Base-by-base conservation (phyloP, 2,329 filamentous ascomycete species). In the Aureobasidium mangrovei region DNA sequence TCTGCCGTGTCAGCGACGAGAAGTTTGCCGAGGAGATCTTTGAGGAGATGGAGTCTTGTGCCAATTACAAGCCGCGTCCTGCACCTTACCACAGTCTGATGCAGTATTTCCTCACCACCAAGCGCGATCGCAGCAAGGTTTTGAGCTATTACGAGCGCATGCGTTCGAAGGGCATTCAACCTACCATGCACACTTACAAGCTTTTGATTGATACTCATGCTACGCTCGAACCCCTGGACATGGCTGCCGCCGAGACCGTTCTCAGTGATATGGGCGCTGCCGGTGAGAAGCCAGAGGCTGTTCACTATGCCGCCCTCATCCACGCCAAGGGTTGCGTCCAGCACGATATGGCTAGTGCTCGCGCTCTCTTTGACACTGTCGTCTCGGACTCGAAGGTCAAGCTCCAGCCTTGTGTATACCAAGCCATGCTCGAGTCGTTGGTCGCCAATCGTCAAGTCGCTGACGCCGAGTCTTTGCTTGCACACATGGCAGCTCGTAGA, bases 11-110 rank as follows among this genome's bases (percentile, higher is more conserved):
- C 54, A 95, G 90, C 61, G 93, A 98, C 63, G 91, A 97, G 74
- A 94, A 91, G 67, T 95, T 96, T 68, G 93, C 93, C 29, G 93
- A 96, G 67, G 90, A 97, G 71, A 82, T 97, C 63, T 98, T 98
- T 66, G 90, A 97, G 66, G 93, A 98, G 75, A 98, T 98, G 93
- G 93, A 98, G 75, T 83, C 85, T 44, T 95, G 95, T 85, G 86
- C 90, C 55, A 98, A 98, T 76, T 98, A 98, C 81, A 97, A 96
- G 77, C 89, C 93, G 39, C 86, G 93, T 7, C 91, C 93, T 28
- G 93, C 93, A 27, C 93, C 93, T 0, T 98, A 98, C 78, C 96
- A 98, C 77, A 95, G 89, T 72, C 87, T 98, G 84, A 98, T 98
- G 83, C 93, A 98, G 69, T 97, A 95, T 75, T 98, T 97, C 81